phyloP scores from a whole-genome alignment of 2,329 filamentous ascomycete genomes.

The Aspergillus intermedius region DNA sequence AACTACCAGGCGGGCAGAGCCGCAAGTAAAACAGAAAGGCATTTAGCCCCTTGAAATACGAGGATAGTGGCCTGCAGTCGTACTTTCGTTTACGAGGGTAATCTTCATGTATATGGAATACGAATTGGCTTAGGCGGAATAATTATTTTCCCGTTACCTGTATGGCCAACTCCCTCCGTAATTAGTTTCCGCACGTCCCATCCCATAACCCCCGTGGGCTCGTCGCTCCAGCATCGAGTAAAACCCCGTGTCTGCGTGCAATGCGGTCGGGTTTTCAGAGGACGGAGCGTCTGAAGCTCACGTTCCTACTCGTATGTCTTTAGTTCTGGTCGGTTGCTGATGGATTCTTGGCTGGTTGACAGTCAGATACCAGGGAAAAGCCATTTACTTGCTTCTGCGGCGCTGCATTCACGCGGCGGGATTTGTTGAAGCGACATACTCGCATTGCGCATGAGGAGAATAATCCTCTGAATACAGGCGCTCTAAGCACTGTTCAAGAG shows the following conservation, averaged over 20 bases:
- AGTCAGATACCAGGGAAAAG: conserved; percentile 30
- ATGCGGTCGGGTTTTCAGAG: conserved; percentile 28
- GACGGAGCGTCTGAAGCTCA: conserved; percentile 31
- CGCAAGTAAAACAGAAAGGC: too few relatives aligned
- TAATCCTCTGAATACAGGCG: conserved; percentile 5
- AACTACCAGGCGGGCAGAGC: too few relatives aligned
- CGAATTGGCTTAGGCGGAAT: too few relatives aligned
- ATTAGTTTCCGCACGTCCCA: too few relatives aligned
- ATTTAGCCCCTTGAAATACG: too few relatives aligned
- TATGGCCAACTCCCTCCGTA: too few relatives aligned
- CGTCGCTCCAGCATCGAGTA: conserved; percentile 21
- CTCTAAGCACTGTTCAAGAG: too few relatives aligned
- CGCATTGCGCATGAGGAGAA: conserved; percentile 26
- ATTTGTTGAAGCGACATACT: conserved; percentile 29
- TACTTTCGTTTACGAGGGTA: too few relatives aligned
- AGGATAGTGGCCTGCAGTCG: too few relatives aligned
- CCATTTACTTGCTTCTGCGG: conserved; percentile 33
- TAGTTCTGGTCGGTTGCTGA: conserved; percentile 1
- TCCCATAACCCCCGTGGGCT: conserved; percentile 15
- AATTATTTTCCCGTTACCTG: too few relatives aligned
- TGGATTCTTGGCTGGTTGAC: conserved; percentile 6
- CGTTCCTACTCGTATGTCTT: conserved; percentile 26
- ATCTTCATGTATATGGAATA: too few relatives aligned
- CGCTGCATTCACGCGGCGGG: conserved; percentile 29
- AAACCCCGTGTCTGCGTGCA: conserved; percentile 28